A percentile compares a stretch with the other conserved stretches of the same genome.
phyloP scores from a whole-genome alignment of 2,329 filamentous ascomycete genomes.

The Magnaporthales sp. region DNA sequence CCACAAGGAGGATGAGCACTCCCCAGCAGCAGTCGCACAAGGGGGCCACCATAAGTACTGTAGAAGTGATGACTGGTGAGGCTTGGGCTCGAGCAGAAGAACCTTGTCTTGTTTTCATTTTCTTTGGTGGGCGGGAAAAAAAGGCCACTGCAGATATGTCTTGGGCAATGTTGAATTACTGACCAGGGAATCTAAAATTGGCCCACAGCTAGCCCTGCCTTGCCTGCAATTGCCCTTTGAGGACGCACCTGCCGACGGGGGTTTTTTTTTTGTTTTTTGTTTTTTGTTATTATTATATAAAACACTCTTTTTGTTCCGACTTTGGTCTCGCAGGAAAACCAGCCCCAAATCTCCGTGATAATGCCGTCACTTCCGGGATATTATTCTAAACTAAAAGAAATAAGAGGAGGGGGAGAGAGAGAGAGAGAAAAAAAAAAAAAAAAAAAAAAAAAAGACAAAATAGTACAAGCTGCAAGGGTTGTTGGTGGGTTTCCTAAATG shows the following conservation, averaged over 20 bases:
- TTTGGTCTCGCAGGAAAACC: no score
- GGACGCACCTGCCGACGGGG: not conserved
- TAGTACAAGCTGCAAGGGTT: not conserved
- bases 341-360: no score
- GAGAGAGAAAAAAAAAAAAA: no score
- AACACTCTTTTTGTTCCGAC: no score
- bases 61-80: not conserved
- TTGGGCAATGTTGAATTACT: not conserved
- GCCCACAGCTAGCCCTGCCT: not conserved
- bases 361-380: not conserved
- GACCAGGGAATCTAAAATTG: not conserved
- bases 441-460: no score
- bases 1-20: not conserved
- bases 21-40: not conserved
- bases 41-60: not conserved
- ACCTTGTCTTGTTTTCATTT: not conserved
- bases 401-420: not conserved
- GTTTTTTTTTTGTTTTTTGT: no score
- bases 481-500: not conserved
- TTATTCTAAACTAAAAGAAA: not conserved
- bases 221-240: not conserved
- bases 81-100: not conserved
- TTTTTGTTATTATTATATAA: no score
- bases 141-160: not conserved
- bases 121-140: not conserved